Conservation (phyloP, 306 rosid genomes). For the Cucurbita ficifolia region DNA sequence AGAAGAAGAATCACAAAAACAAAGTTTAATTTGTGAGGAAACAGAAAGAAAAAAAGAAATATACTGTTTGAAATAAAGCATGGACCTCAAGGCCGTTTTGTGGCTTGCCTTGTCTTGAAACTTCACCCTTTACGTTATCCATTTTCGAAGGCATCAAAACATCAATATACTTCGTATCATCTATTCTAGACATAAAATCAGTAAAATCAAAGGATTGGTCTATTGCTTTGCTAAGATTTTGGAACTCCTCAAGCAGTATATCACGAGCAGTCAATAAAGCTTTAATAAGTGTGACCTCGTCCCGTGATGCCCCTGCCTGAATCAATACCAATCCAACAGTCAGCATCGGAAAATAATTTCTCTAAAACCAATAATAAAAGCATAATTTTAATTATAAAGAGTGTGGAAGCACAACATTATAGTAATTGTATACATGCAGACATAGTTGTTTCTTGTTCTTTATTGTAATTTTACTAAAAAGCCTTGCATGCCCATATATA, state of each 20-base stretch:
- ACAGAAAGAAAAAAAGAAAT: neutral
- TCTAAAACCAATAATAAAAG: neutral
- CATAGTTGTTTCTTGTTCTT: neutral
- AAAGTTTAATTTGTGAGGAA: neutral
- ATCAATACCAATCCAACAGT: conserved; percentile 25
- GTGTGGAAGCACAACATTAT: neutral
- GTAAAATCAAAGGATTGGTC: conserved; percentile 44
- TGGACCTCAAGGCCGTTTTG: conserved; percentile 66
- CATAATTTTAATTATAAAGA: neutral
- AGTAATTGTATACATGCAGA: neutral
- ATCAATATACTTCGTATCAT: conserved; percentile 28
- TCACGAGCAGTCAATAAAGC: conserved; percentile 60
- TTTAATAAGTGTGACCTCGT: conserved; percentile 34
- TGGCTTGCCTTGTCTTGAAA: conserved; percentile 58
- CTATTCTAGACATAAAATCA: conserved; percentile 52
- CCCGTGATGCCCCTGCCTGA: conserved; percentile 23
- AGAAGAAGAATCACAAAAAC: neutral
- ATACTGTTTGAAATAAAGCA: conserved; percentile 22
- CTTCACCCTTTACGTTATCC: conserved; percentile 21
- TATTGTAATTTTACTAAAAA: neutral
- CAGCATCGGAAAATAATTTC: conserved; percentile 13
- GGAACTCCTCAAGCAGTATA: conserved; percentile 62
- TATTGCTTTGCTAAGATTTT: conserved; percentile 45
- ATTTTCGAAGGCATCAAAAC: conserved; percentile 22
- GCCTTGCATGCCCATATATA: neutral